Evolutionary conservation across 345 rosid genomes (phyloP).

Genomic region (Rhodomyrtus tomentosa): DNA sequence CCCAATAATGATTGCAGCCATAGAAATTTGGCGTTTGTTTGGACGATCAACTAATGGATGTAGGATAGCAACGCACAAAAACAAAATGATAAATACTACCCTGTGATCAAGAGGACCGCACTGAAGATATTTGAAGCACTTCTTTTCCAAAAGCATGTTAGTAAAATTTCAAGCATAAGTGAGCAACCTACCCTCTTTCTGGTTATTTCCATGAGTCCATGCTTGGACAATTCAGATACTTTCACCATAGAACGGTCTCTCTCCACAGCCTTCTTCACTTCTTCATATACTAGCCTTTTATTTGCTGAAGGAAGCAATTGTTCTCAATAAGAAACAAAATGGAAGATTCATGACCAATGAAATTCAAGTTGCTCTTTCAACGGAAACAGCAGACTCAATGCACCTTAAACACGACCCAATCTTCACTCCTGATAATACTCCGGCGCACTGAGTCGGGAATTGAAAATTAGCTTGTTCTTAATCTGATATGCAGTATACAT

Average conservation of each 20-base stretch:
- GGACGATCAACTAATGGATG: neutral
- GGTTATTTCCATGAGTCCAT: slow-evolving; percentile 97
- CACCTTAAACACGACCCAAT: neutral
- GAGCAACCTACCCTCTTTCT: slow-evolving; percentile 71
- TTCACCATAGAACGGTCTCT: slow-evolving; percentile 83
- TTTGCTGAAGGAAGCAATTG: slow-evolving; percentile 39
- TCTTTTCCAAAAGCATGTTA: neutral
- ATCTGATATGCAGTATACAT: neutral
- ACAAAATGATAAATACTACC: neutral
- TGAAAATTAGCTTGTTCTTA: neutral
- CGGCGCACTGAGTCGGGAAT: neutral
- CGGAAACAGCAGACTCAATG: neutral
- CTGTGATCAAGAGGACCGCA: neutral
- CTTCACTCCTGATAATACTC: neutral
- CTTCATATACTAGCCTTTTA: slow-evolving; percentile 85
- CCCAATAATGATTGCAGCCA: neutral
- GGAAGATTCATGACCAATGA: neutral
- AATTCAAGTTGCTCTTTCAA: neutral
- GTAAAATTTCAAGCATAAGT: slow-evolving; percentile 1
- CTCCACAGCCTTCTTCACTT: slow-evolving; percentile 85
- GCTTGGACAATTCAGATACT: slow-evolving; percentile 86
- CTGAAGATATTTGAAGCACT: neutral
- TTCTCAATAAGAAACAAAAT: neutral
- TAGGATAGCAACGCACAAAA: neutral
- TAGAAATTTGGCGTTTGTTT: neutral